Conservation (phyloP, 148 eudicot genomes). For the Selenicereus undatus region DNA sequence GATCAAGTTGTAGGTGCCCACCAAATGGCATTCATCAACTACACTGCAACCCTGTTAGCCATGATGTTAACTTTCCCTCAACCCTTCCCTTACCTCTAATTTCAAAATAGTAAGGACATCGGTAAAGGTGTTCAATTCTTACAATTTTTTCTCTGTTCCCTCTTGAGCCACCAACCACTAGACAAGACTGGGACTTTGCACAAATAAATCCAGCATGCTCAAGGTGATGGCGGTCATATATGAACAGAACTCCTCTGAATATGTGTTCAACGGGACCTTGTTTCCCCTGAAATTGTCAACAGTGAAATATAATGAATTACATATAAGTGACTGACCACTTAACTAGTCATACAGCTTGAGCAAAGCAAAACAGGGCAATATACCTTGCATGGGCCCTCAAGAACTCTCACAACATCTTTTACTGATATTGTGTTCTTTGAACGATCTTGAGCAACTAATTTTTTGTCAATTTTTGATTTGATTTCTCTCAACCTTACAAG, state of each 20-base stretch:
- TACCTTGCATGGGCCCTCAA: constrained; percentile 88
- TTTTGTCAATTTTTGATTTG: constrained; percentile 70
- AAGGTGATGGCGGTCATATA: constrained; percentile 90
- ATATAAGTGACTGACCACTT: neutral
- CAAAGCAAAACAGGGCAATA: constrained; percentile 5
- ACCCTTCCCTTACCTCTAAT: neutral
- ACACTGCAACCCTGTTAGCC: neutral
- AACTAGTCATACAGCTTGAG: neutral
- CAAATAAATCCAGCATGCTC: constrained; percentile 99
- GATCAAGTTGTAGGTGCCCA: neutral
- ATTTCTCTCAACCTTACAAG: constrained; percentile 90
- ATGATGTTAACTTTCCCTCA: neutral
- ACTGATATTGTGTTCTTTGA: constrained; percentile 62
- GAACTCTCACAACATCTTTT: constrained; percentile 74
- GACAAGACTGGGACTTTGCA: constrained; percentile 76
- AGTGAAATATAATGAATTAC: neutral
- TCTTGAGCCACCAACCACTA: constrained; percentile 83
- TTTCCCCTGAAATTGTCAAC: constrained; percentile 61
- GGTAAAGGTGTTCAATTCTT: constrained; percentile 9
- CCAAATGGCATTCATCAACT: constrained; percentile 1
- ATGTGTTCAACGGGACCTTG: constrained; percentile 99
- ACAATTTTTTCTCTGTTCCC: constrained; percentile 61
- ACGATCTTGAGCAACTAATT: constrained; percentile 61
- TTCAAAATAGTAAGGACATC: neutral
- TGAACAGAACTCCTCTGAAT: constrained; percentile 65